Conservation (phyloP, 1,139 yeast genomes). For the Saccharomyces hybrid region DNA sequence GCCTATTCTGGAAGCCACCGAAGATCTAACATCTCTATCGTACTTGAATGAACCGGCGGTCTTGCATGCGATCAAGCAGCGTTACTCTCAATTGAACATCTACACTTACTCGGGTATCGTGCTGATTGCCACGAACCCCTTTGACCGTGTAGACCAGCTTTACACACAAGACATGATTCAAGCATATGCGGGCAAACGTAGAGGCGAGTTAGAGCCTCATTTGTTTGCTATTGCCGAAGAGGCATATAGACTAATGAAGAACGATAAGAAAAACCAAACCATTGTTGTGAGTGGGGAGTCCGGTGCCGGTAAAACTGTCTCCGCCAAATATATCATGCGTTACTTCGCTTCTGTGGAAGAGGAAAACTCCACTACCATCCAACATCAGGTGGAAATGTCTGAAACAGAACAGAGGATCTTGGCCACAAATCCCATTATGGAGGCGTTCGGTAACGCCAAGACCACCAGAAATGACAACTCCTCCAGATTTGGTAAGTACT, state of each 20-base stretch:
- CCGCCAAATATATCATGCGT: constrained; percentile 96
- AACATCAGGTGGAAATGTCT: constrained; percentile 60
- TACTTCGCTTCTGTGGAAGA: constrained; percentile 94
- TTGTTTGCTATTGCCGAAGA: constrained; percentile 97
- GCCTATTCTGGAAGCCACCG: constrained; percentile 72
- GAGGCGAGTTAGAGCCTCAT: constrained; percentile 97
- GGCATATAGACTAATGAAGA: constrained; percentile 91
- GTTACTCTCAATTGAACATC: constrained; percentile 85
- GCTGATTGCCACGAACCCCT: constrained; percentile 93
- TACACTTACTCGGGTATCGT: constrained; percentile 98
- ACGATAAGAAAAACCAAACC: constrained; percentile 82
- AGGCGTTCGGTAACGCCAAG: constrained; percentile 97
- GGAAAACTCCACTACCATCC: constrained; percentile 31
- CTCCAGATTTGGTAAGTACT: constrained; percentile 92
- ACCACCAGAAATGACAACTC: constrained; percentile 97
- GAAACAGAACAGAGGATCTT: constrained; percentile 90
- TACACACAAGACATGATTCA: constrained; percentile 72
- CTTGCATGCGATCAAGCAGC: constrained; percentile 82
- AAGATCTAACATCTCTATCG: constrained; percentile 86
- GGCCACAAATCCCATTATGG: constrained; percentile 98
- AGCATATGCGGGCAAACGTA: constrained; percentile 87
- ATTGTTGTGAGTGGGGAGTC: constrained; percentile 97
- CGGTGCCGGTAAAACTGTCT: constrained; percentile 98
- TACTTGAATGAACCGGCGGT: constrained; percentile 95
- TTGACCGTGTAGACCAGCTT: constrained; percentile 79